Conservation (phyloP, 2,329 filamentous ascomycete genomes). For the Colletotrichum destructivum region DNA sequence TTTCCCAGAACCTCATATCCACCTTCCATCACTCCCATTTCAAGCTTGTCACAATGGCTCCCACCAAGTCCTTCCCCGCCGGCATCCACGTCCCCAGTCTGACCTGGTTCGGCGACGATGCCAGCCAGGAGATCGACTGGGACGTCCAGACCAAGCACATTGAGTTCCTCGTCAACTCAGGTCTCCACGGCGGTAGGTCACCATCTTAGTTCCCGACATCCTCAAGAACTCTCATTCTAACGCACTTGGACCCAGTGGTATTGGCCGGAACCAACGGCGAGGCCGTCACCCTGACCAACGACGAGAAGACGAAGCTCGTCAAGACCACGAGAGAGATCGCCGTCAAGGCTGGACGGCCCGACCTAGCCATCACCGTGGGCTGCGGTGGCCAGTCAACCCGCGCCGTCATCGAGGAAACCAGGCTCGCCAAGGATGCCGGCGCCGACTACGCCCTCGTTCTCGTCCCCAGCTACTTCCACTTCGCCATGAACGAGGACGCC, state of each 20-base stretch:
- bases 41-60: constrained; percentile 49
- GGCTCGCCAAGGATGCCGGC: constrained; percentile 73
- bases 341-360: constrained; percentile 67
- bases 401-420: constrained; percentile 76
- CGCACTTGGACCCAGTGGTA: constrained; percentile 60
- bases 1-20: background rate
- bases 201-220: too few relatives aligned
- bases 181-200: constrained; percentile 63
- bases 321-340: constrained; percentile 73
- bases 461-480: constrained; percentile 80
- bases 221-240: background rate
- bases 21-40: background rate
- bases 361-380: constrained; percentile 77
- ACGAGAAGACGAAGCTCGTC: constrained; percentile 75
- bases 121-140: constrained; percentile 70
- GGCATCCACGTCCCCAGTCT: constrained; percentile 71
- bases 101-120: constrained; percentile 67
- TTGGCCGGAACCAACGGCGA: constrained; percentile 83
- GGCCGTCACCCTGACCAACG: constrained; percentile 76
- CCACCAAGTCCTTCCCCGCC: constrained; percentile 57
- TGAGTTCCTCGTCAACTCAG: constrained; percentile 67
- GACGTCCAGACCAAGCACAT: constrained; percentile 66
- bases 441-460: constrained; percentile 79
- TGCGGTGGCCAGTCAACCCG: constrained; percentile 77
- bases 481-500: constrained; percentile 72